Evolutionary conservation across 2,329 filamentous ascomycete species (phyloP), one percentile per base, ranked within the genome.

Genomic region (Monilinia polystroma): DNA sequence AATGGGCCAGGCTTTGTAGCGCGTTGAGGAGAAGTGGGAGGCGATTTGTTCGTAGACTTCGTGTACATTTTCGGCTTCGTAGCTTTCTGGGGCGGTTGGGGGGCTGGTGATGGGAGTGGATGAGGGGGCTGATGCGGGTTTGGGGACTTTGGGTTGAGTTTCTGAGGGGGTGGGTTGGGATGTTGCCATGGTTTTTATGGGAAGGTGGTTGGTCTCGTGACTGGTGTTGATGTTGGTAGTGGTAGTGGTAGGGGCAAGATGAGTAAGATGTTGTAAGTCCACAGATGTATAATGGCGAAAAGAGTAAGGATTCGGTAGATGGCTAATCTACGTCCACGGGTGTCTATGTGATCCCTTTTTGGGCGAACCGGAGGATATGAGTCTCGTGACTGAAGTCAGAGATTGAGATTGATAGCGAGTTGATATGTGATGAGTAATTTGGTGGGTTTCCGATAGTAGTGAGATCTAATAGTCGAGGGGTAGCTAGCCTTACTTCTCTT

Each of bases 11-110:
- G 95, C 93, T 86, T 87, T 87, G 81, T 90, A 85, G 69, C 87
- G 85, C 29, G 91, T 94, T 20, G 89, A 87, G 16, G 90, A 93
- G 80, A 95, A 95, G 80, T 95, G 91, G 47, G 87, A 84, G 45
- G 91, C 91, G 76, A 95, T 95, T 74, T 90, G 85, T 78, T 93
- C 91, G 81, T 99, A 99, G 70, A 99, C 91, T 67, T 86, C 82
- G 79, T 99, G 95, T 66, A 99, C 95, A 79, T 98, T 91, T 71
- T 89, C 81, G 70, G 89, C 84, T 80, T 99, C 95, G 80, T 97
- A 97, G 43, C 79, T 77, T 69, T 84, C 83, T 43, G 75, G 73
- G 4, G 47, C 55, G 49, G 29, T 57, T 5, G 63, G 57, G 7
- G 57, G 57, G 23, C 29, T 11, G 29, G 26, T 32, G 32, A 59